Evolutionary conservation across 164 flowering plant genomes (phyloP).

Genomic region (Annona squamosa): DNA sequence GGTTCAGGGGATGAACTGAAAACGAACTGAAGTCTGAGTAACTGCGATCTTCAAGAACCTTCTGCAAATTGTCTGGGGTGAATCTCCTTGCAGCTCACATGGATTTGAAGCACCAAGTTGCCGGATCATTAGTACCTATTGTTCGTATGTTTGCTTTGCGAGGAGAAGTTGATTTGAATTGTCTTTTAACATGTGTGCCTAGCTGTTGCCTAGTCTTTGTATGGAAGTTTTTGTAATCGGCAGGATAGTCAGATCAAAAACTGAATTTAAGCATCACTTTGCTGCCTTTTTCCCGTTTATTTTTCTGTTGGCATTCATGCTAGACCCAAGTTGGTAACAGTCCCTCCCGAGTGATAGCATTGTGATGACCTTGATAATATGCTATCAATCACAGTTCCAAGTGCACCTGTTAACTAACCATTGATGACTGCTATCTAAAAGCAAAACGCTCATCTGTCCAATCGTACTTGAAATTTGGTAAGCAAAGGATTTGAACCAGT

Average conservation of each 20-base stretch:
- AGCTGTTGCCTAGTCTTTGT: background rate
- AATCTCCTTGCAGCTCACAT: background rate
- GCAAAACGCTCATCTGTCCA: too few relatives aligned
- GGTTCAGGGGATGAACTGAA: constrained; percentile 20
- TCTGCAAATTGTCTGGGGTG: background rate
- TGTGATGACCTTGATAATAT: too few relatives aligned
- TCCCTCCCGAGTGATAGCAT: too few relatives aligned
- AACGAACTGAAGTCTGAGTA: constrained; percentile 35
- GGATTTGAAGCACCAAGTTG: background rate
- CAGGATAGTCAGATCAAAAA: background rate
- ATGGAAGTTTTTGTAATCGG: background rate
- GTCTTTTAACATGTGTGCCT: background rate
- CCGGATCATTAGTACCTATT: constrained; percentile 1
- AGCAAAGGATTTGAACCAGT: too few relatives aligned
- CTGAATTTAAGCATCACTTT: background rate
- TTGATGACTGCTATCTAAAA: too few relatives aligned
- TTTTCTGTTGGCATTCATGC: background rate
- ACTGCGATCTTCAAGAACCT: background rate
- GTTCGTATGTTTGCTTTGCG: background rate
- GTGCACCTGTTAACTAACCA: too few relatives aligned
- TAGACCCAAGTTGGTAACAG: too few relatives aligned
- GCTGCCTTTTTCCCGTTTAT: background rate
- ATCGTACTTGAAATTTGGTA: too few relatives aligned
- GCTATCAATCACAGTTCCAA: too few relatives aligned
- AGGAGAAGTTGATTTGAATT: background rate